Evolutionary conservation across 2,329 filamentous ascomycete genomes (phyloP).

Genomic region (Penicillium sp.): DNA sequence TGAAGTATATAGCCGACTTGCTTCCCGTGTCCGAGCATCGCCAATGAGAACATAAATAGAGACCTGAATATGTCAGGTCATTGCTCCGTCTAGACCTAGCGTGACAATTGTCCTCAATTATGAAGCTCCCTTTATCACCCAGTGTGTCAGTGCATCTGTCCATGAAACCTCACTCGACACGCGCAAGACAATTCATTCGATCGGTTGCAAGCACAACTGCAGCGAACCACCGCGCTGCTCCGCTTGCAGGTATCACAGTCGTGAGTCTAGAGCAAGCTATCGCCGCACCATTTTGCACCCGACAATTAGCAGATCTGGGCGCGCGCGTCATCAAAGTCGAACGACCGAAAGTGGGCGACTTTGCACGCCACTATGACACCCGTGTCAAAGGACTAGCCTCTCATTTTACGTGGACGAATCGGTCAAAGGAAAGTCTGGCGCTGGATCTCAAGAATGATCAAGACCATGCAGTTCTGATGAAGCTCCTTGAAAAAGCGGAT

Average conservation of each 20-base stretch:
- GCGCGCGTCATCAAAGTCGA: conserved; percentile 53
- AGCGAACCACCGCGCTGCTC: conserved; percentile 15
- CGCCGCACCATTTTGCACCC: conserved; percentile 51
- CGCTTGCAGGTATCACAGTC: conserved; percentile 46
- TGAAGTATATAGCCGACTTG: no score
- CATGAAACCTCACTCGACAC: no score
- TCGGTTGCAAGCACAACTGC: conserved; percentile 5
- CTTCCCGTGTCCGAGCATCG: no score
- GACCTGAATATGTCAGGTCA: no score
- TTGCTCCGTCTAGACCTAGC: no score
- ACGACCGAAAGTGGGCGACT: conserved; percentile 49
- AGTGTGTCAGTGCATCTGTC: no score
- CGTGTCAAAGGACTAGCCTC: conserved; percentile 48
- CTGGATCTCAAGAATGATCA: conserved; percentile 45
- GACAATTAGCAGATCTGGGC: conserved; percentile 51
- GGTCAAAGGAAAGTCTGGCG: conserved; percentile 51
- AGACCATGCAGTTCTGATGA: conserved; percentile 43
- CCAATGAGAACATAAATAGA: no score
- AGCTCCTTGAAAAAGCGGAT: conserved; percentile 44
- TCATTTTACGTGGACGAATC: conserved; percentile 53
- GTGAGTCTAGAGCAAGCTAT: conserved; percentile 52
- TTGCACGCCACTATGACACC: conserved; percentile 49
- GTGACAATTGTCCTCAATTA: no score
- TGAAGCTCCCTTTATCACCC: no score
- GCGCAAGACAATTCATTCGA: background rate